Conservation (phyloP, 1,139 yeast genomes). For the Geotrichum armillariae region DNA sequence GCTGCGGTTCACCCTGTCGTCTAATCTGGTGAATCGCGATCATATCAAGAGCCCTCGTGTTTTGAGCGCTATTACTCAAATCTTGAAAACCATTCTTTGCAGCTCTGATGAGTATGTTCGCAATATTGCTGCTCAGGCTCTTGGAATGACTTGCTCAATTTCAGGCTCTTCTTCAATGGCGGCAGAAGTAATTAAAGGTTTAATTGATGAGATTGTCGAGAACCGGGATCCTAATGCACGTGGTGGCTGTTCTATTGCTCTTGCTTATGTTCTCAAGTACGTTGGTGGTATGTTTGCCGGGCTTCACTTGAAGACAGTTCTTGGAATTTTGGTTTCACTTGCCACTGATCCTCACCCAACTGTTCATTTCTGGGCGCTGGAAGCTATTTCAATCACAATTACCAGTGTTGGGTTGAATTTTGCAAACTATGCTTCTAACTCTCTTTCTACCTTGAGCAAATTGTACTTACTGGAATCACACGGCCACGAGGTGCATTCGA, state of each 20-base stretch:
- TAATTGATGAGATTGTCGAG: conserved; percentile 62
- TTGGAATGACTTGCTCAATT: conserved; percentile 59
- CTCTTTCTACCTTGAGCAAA: conserved; percentile 49
- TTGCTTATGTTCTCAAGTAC: conserved; percentile 59
- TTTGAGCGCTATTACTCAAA: conserved; percentile 53
- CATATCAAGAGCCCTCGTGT: conserved; percentile 36
- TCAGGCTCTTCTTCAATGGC: conserved; percentile 41
- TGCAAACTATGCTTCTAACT: conserved; percentile 43
- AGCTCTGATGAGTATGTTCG: conserved; percentile 39
- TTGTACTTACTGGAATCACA: conserved; percentile 55
- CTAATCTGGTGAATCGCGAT: conserved; percentile 20
- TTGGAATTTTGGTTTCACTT: conserved; percentile 60
- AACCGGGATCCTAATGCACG: conserved; percentile 63
- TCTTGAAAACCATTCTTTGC: conserved; percentile 51
- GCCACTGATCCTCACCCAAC: conserved; percentile 81
- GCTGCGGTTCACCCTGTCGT: conserved; percentile 36
- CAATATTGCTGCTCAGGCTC: conserved; percentile 60
- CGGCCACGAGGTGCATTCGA: conserved; percentile 48
- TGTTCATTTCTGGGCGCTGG: conserved; percentile 72
- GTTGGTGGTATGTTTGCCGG: conserved; percentile 46
- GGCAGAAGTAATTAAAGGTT: conserved; percentile 52
- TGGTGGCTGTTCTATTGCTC: conserved; percentile 59
- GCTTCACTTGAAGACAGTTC: conserved; percentile 45
- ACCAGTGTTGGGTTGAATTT: conserved; percentile 56
- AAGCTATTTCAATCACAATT: conserved; percentile 57